Base-by-base conservation (phyloP, 2,329 filamentous ascomycete species). In the Botrytis fragariae region DNA sequence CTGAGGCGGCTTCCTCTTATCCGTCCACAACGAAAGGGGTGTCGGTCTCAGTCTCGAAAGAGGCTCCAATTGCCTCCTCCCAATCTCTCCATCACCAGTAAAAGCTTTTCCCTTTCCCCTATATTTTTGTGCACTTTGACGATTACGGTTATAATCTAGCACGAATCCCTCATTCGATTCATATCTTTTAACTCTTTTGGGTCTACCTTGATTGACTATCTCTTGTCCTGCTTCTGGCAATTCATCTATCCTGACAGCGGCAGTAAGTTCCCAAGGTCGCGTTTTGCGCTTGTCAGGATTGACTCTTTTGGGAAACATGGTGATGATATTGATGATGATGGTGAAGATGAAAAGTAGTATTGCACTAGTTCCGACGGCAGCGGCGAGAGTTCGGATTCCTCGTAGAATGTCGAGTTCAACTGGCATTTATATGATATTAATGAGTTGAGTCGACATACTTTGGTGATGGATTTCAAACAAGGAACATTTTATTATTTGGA, bases 161-260 rank as follows among this genome's bases (percentile, higher is more conserved):
- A 57, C 48, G 5, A 68, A 68, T 10, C 25, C n/a, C 35, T n/a
- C n/a, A 9, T 57, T 35, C 18, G 8, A 0, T 42, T 42, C 18
- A 14, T 42, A 7, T 68, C 65, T 54, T 18, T 68, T 57, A 20
- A 57, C 35, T 57, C 65, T 42, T 35, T 68, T 68, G 35, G 65
- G 65, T 42, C 65, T 22, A 7, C n/a, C 6, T 32, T 68, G 65
- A 32, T 68, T 68, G 16, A 35, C 18, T 7, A 42, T 20, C 6
- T 9, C 10, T 32, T 42, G 48, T 10, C 10, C 22, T 32, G 29
- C 48, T 7, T 16, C 35, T 12, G 65, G n/a, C 18, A 57, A 22
- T 6, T 16, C 6, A 39, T 68, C 65, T 12, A 68, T 16, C 25
- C 3, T 57, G 4, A 57, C n/a, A 8, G 65, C 37, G 10, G 65